Base-by-base conservation (phyloP, 345 rosid genomes). In the Trapa incisa region DNA sequence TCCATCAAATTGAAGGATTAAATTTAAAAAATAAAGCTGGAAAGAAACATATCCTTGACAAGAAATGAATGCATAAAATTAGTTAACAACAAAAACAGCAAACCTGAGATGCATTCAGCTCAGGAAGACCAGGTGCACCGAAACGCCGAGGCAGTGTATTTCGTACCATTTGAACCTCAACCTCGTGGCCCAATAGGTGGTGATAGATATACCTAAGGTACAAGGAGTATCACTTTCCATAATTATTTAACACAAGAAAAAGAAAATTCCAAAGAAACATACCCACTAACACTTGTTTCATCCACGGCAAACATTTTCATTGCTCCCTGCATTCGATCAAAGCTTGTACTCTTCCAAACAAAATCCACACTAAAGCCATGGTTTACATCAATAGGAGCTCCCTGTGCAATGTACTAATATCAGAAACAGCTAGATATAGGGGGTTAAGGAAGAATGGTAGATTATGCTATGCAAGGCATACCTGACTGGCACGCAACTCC, bases 211-310 rank as follows among this genome's bases (percentile, higher is more conserved):
- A 95, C 75, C 99, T 95, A 35, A 58, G 33, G 63, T 32, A 4
- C 63, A 58, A 3, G 15, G 63, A 58, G 37, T 58, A 8, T 58
- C 12, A 65, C 53, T 43, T 43, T 65, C 45, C 61, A 58, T 32
- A 47, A 72, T 17, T 22, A 37, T 8, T 41, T 45, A 33, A 16
- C 68, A 41, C 47, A 43, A 47, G 39, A 36, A 62, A 6, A 47
- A 57, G 63, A 57, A 17, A 42, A 68, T 6, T 66, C 47, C 56
- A 33, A 65, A 58, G 33, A 1, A 75, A 78, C 92, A 69, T 76
- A 95, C 99, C 99, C 99, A 76, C 99, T 95, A 66, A 91, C 99
- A 89, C 99, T 95, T 48, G 97, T 95, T 79, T 89, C 99, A 78
- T 95, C 99, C 64, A 95, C 99, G 8, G 99, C 99, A 91, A 95